Evolutionary conservation across 2,329 filamentous ascomycete genomes (phyloP).

Genomic region (Pyrenochaeta sp.): DNA sequence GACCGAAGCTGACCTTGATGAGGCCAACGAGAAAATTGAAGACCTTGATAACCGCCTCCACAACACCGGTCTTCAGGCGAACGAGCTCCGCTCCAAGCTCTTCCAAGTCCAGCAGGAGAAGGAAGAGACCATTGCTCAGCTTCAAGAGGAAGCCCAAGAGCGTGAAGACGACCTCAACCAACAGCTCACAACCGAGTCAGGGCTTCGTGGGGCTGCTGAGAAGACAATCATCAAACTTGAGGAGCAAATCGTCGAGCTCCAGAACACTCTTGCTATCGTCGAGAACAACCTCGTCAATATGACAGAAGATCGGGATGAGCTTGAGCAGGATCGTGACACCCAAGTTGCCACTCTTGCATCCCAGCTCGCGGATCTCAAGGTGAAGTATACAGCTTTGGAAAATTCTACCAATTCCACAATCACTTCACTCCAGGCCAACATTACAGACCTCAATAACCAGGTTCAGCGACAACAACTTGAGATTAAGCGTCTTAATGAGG

Average conservation of each 20-base stretch:
- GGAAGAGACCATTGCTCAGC: slow-evolving; percentile 47
- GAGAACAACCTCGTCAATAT: slow-evolving; percentile 32
- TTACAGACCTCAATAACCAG: slow-evolving; percentile 52
- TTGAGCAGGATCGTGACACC: slow-evolving; percentile 40
- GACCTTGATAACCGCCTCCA: slow-evolving; percentile 52
- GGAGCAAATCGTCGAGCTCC: slow-evolving; percentile 45
- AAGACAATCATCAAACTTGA: slow-evolving; percentile 44
- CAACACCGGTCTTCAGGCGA: slow-evolving; percentile 55
- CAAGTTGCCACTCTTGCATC: slow-evolving; percentile 46
- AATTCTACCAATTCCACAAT: slow-evolving; percentile 42
- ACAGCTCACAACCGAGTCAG: slow-evolving; percentile 50
- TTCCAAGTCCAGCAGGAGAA: slow-evolving; percentile 56
- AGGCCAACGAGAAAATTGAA: slow-evolving; percentile 52
- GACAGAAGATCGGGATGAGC: slow-evolving; percentile 42
- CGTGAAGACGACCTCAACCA: slow-evolving; percentile 51
- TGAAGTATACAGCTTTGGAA: slow-evolving; percentile 43
- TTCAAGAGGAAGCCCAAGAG: slow-evolving; percentile 49
- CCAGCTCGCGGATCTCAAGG: slow-evolving; percentile 43
- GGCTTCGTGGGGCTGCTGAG: slow-evolving; percentile 50
- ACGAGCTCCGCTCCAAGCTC: slow-evolving; percentile 58
- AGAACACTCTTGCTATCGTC: slow-evolving; percentile 39
- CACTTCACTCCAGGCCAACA: slow-evolving; percentile 46
- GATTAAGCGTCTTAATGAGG: slow-evolving; percentile 46
- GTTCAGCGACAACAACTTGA: slow-evolving; percentile 49
- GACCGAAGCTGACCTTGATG: slow-evolving; percentile 54